Evolutionary conservation across 352 stramenopile genomes (phyloP).

Genomic region (Phytopythium vexans): DNA sequence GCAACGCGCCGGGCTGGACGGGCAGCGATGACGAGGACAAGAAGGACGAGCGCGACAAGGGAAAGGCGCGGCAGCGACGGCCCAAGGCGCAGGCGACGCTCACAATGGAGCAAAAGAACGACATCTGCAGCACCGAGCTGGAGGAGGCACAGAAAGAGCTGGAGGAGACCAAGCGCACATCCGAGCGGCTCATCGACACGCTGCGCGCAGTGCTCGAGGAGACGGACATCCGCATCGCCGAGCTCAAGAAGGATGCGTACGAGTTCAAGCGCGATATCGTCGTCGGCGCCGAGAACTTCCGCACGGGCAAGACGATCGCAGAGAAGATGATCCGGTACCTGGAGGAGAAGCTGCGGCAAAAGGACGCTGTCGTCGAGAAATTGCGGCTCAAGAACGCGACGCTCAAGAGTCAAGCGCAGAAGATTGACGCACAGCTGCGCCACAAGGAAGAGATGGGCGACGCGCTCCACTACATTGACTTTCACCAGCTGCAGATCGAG

Average conservation of each 20-base stretch:
- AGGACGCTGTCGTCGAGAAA: slow-evolving; percentile 92
- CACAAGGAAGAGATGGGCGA: slow-evolving; percentile 96
- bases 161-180: slow-evolving; percentile 88
- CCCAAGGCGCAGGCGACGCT: slow-evolving; percentile 64
- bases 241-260: slow-evolving; percentile 95
- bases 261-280: slow-evolving; percentile 96
- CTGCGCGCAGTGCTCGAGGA: slow-evolving; percentile 91
- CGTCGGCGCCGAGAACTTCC: slow-evolving; percentile 92
- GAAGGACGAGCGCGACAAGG: slow-evolving; percentile 47
- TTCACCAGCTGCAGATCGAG: slow-evolving; percentile 95
- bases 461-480: slow-evolving; percentile 95
- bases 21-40: slow-evolving; percentile 75
- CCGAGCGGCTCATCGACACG: slow-evolving; percentile 93
- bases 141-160: slow-evolving; percentile 87
- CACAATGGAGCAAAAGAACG: slow-evolving; percentile 93
- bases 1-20: slow-evolving; percentile 37
- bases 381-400: slow-evolving; percentile 93
- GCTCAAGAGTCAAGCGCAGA: slow-evolving; percentile 90
- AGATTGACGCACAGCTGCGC: slow-evolving; percentile 88
- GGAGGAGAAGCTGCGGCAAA: slow-evolving; percentile 92
- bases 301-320: slow-evolving; percentile 91
- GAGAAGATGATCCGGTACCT: slow-evolving; percentile 95
- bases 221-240: slow-evolving; percentile 92
- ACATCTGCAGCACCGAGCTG: slow-evolving; percentile 85
- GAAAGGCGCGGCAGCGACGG: slow-evolving; percentile 43